A percentile compares a stretch with the other conserved stretches of the same genome.
phyloP scores from a whole-genome alignment of 202 grass and related monocot species.

The Zizania palustris region DNA sequence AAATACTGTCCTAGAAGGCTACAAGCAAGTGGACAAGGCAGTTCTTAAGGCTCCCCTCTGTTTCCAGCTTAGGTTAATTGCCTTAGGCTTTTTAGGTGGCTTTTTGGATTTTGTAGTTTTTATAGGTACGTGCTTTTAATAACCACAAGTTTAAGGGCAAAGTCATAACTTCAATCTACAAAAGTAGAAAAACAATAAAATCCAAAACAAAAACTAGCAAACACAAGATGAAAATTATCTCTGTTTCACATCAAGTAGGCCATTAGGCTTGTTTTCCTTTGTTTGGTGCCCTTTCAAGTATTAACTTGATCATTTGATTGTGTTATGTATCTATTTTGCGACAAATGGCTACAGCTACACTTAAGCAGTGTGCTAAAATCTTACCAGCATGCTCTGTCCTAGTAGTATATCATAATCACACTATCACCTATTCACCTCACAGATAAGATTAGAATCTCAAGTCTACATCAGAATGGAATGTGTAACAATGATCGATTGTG shows the following conservation, averaged over 20 bases:
- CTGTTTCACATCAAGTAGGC: not conserved
- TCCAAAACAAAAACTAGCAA: not conserved
- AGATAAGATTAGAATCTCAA: constrained; percentile 3
- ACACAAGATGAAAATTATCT: not conserved
- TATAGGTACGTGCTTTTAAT: no score
- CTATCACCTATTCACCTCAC: not conserved
- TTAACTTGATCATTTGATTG: not conserved
- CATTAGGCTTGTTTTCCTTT: not conserved
- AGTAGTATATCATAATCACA: not conserved
- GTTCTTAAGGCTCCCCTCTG: not conserved
- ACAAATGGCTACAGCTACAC: not conserved
- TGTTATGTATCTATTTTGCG: not conserved
- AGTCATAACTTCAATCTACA: no score
- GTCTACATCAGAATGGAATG: not conserved
- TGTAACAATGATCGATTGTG: not conserved
- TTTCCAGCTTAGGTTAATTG: no score
- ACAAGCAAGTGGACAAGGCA: not conserved
- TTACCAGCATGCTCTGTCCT: not conserved
- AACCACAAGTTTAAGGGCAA: no score
- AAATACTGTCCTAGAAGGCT: not conserved
- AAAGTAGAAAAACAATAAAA: not conserved
- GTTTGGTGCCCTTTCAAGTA: not conserved
- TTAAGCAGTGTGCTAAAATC: not conserved
- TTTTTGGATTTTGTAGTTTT: no score
- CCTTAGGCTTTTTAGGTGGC: no score